Evolutionary conservation across 192 early-diverging fungal species (phyloP).

Genomic region (Podila clonocystis): DNA sequence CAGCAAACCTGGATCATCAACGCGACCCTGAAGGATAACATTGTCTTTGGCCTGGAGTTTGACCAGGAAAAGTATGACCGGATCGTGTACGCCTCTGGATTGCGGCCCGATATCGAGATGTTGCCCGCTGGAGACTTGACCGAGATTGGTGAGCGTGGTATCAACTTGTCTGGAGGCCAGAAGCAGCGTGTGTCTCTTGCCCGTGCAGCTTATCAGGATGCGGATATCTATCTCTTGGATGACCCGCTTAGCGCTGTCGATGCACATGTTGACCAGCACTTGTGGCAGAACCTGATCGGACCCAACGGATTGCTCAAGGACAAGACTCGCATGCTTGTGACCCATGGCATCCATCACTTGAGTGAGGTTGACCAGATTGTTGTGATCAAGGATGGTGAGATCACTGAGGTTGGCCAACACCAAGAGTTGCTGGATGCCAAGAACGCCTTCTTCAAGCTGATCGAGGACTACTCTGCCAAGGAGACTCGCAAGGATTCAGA

Average conservation of each 20-base stretch:
- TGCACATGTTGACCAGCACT: slow-evolving; percentile 73
- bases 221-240: slow-evolving; percentile 67
- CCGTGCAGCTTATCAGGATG: slow-evolving; percentile 86
- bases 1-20: slow-evolving; percentile 93
- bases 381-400: slow-evolving; percentile 74
- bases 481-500: background rate
- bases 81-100: slow-evolving; percentile 80
- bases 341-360: slow-evolving; percentile 82
- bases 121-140: slow-evolving; percentile 88
- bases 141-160: slow-evolving; percentile 92
- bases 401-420: slow-evolving; percentile 75
- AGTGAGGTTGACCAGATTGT: slow-evolving; percentile 71
- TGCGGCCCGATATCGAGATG: slow-evolving; percentile 85
- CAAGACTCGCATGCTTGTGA: slow-evolving; percentile 87
- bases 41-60: slow-evolving; percentile 84
- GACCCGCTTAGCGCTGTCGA: slow-evolving; percentile 69
- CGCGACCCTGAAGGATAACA: slow-evolving; percentile 88
- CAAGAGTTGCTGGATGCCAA: slow-evolving; percentile 66
- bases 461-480: slow-evolving; percentile 72
- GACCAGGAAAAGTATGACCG: slow-evolving; percentile 77
- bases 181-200: slow-evolving; percentile 73
- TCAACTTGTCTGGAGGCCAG: slow-evolving; percentile 93
- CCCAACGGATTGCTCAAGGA: slow-evolving; percentile 80
- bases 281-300: slow-evolving; percentile 90
- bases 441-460: slow-evolving; percentile 68